Percentiles rank a stretch among this genome's conserved stretches.
Evolutionary conservation across 148 eudicot species (phyloP).

Genomic region (Persicaria maculosa): DNA sequence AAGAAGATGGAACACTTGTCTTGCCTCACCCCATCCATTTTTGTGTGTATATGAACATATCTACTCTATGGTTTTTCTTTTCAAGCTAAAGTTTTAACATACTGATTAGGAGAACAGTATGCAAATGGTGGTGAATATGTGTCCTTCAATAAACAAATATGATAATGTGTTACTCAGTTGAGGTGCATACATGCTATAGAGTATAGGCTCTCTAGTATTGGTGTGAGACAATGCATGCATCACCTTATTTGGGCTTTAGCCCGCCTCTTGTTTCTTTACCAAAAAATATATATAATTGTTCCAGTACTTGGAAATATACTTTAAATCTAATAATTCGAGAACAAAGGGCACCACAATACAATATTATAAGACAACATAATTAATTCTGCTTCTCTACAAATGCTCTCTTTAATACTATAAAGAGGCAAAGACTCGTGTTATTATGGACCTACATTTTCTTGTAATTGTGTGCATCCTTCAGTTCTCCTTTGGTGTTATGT

Average conservation of each 20-base stretch:
- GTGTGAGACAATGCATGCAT: neutral
- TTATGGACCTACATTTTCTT: neutral
- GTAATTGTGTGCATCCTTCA: neutral
- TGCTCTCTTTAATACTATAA: neutral
- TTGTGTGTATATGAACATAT: neutral
- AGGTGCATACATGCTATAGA: neutral
- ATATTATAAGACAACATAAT: neutral
- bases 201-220: neutral
- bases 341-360: neutral
- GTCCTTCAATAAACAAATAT: neutral
- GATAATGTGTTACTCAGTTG: neutral
- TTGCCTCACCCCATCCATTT: neutral
- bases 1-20: neutral
- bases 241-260: neutral
- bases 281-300: neutral
- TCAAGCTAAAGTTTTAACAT: neutral
- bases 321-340: neutral
- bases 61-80: neutral
- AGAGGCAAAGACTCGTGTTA: neutral
- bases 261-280: neutral
- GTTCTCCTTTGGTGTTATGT: constrained; percentile 3
- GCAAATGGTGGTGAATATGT: neutral
- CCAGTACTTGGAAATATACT: neutral
- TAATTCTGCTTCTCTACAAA: neutral
- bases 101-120: neutral